These are phyloP conservation scores for Thraustochytrium sp. DNA, from an alignment of 352 stramenopile genomes.

Conservation along the genomic window DNA sequence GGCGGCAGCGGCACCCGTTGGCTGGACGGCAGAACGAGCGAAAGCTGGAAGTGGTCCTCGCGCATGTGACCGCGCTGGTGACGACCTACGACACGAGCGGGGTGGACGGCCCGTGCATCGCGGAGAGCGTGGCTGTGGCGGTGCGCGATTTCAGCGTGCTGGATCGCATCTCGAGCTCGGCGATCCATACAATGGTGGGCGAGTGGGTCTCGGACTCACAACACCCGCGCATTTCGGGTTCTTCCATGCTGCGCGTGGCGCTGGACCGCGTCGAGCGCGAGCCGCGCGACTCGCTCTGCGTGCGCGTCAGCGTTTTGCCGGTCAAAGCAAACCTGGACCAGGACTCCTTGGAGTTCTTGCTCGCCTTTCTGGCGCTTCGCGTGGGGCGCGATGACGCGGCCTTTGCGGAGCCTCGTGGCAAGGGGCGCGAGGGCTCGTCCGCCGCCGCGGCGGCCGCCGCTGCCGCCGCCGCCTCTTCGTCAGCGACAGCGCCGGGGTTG, in stretches of 20 bases:
- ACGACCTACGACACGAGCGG: not conserved
- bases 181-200: slow-evolving; percentile 20
- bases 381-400: not conserved
- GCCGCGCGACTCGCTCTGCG: not conserved
- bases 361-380: not conserved
- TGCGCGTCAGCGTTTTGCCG: not conserved
- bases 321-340: slow-evolving; percentile 38
- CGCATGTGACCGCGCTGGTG: not conserved
- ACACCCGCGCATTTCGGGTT: slow-evolving; percentile 20
- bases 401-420: not conserved
- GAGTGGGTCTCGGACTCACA: slow-evolving; percentile 5
- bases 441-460: too few relatives aligned
- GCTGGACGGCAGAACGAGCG: not conserved
- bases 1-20: not conserved
- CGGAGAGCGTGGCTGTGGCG: slow-evolving; percentile 3
- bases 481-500: too few relatives aligned
- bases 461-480: too few relatives aligned
- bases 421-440: not conserved
- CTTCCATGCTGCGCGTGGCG: slow-evolving; percentile 23
- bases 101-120: not conserved
- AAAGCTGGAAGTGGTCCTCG: not conserved
- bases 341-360: slow-evolving; percentile 10
- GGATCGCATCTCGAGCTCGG: not conserved
- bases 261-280: not conserved
- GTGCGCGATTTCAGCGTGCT: slow-evolving; percentile 19